These are phyloP conservation scores for Neofusicoccum sp. DNA, from an alignment of 2,329 filamentous ascomycete genomes.

Conservation along the genomic window DNA sequence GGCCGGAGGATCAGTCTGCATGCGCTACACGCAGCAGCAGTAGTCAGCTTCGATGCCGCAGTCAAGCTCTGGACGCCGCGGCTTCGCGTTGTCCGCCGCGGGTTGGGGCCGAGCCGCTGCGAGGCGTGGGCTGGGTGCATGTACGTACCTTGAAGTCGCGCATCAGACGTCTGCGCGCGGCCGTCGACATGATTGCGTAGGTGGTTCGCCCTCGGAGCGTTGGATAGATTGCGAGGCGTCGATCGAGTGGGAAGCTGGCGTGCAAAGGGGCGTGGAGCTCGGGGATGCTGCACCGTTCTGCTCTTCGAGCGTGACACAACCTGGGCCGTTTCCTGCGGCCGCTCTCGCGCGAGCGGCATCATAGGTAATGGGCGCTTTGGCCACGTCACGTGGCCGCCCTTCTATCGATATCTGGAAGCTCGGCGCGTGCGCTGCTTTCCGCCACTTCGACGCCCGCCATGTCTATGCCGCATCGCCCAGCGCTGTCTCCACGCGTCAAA, in stretches of 20 bases:
- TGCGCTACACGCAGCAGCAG: constrained; percentile 52
- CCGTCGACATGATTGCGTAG: constrained; percentile 73
- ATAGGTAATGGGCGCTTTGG: neutral
- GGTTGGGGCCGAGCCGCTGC: constrained; percentile 25
- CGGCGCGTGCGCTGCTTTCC: no score
- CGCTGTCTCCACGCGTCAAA: no score
- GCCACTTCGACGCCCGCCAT: no score
- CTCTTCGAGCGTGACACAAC: no score
- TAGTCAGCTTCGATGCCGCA: constrained; percentile 56
- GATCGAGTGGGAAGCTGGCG: constrained; percentile 16
- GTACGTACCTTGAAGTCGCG: constrained; percentile 89
- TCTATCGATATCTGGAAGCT: neutral
- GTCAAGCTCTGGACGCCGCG: neutral
- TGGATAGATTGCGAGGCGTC: constrained; percentile 19
- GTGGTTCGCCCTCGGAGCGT: constrained; percentile 18
- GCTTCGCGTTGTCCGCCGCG: neutral
- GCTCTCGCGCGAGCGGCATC: no score
- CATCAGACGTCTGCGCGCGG: constrained; percentile 94
- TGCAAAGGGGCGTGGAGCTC: constrained; percentile 10
- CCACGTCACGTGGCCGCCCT: neutral
- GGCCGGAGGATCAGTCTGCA: constrained; percentile 98
- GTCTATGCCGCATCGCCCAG: no score
- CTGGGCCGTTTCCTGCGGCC: no score
- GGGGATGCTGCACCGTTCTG: neutral
- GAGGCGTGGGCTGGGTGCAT: constrained; percentile 20